Evolutionary conservation across 2,329 filamentous ascomycete genomes (phyloP).

Genomic region (Hypoxylon sp.): DNA sequence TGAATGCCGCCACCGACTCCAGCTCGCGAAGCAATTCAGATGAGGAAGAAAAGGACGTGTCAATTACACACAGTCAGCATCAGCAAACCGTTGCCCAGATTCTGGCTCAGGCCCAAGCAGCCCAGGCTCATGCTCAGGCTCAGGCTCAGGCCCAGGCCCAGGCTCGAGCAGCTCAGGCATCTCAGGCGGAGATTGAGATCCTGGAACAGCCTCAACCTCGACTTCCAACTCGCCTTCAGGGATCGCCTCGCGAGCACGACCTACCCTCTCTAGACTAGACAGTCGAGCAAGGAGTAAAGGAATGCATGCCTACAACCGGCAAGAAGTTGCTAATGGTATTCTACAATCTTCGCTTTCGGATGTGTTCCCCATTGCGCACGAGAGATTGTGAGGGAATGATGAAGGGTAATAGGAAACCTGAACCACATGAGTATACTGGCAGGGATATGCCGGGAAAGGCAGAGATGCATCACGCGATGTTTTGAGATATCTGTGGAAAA

Average conservation of each 20-base stretch:
- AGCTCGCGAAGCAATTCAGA: constrained; percentile 51
- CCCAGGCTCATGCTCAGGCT: background rate
- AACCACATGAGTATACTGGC: constrained; percentile 3
- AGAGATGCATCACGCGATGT: constrained; percentile 41
- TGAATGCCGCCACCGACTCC: constrained; percentile 49
- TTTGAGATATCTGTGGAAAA: constrained; percentile 39
- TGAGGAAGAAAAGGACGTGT: constrained; percentile 48
- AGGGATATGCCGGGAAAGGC: constrained; percentile 7
- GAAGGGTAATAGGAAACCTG: constrained; percentile 10
- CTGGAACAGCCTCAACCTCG: constrained; percentile 3
- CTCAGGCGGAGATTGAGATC: too few relatives aligned
- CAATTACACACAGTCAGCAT: constrained; percentile 20
- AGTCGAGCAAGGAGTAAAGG: constrained; percentile 1
- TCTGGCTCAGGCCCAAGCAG: constrained; percentile 20
- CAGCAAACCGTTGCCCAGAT: background rate
- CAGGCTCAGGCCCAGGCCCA: constrained; percentile 11
- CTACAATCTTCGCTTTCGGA: constrained; percentile 16
- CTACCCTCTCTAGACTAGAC: constrained; percentile 49
- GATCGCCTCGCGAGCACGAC: constrained; percentile 37
- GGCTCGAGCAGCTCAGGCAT: background rate
- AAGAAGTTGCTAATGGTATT: constrained; percentile 7
- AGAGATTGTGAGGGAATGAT: constrained; percentile 8
- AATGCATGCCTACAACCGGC: background rate
- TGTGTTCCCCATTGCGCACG: constrained; percentile 5
- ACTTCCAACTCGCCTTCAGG: constrained; percentile 12